These are phyloP conservation scores for Periconia digitata DNA, from an alignment of 2,329 filamentous ascomycete genomes.

Conservation along the genomic window DNA sequence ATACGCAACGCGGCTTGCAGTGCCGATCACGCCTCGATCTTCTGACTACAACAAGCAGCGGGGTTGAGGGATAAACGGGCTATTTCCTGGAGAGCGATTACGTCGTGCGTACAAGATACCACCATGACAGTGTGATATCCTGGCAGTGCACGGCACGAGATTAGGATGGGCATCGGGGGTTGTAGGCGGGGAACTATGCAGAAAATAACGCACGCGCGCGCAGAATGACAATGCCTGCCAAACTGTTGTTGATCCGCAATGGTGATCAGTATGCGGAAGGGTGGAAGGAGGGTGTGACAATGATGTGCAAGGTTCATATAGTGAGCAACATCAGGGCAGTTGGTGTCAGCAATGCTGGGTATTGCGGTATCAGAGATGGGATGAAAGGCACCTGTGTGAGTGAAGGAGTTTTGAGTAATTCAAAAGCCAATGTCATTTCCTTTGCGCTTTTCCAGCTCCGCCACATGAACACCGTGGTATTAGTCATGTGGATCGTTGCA, in stretches of 20 bases:
- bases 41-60: neutral
- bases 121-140: neutral
- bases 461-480: conserved; percentile 38
- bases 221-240: too few species aligned
- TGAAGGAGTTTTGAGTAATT: conserved; percentile 14
- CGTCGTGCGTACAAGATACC: neutral
- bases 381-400: neutral
- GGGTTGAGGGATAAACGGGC: neutral
- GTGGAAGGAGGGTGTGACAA: neutral
- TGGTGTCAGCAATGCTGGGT: neutral
- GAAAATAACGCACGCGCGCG: neutral
- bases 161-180: too few species aligned
- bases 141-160: neutral
- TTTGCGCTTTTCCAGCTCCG: conserved; percentile 36
- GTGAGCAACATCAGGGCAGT: too few species aligned
- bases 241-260: neutral
- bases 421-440: conserved; percentile 38
- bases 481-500: conserved; percentile 16
- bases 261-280: neutral
- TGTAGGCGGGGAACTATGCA: neutral
- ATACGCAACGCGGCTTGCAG: neutral
- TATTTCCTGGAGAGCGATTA: neutral
- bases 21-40: neutral
- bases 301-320: neutral
- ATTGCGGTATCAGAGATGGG: neutral